Evolutionary conservation across 176 grass and related monocot species (phyloP).

Genomic region (Avena sativa): DNA sequence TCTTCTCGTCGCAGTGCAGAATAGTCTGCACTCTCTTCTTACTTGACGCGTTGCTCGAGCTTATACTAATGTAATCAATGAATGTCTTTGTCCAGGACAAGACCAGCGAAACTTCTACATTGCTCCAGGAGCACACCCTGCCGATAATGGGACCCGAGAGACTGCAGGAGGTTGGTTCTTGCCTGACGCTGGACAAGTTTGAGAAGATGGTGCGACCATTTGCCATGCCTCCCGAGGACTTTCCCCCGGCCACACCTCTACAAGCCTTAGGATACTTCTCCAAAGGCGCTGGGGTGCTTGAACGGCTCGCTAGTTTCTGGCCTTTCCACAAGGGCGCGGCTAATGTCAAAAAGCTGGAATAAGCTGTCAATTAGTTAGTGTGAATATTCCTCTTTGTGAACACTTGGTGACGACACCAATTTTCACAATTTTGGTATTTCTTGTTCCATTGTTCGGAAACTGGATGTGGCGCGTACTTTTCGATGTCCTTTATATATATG

Average conservation of each 20-base stretch:
- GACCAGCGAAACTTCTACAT: constrained; percentile 60
- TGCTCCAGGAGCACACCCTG: constrained; percentile 95
- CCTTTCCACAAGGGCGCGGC: constrained; percentile 68
- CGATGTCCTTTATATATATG: neutral
- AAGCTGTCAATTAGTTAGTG: constrained; percentile 1
- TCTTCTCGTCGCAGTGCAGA: constrained; percentile 30
- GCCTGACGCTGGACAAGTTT: constrained; percentile 85
- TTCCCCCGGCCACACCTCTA: constrained; percentile 66
- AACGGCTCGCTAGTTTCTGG: constrained; percentile 87
- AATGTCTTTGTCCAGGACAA: constrained; percentile 65
- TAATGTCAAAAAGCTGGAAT: constrained; percentile 44
- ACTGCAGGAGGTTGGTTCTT: constrained; percentile 83
- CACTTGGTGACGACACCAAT: constrained; percentile 14
- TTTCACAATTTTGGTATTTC: constrained; percentile 46
- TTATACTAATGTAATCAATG: constrained; percentile 24
- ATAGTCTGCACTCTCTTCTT: neutral
- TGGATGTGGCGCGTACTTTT: neutral
- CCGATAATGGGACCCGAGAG: constrained; percentile 97
- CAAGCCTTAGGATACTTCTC: constrained; percentile 88
- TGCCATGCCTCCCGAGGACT: constrained; percentile 96
- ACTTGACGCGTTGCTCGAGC: neutral
- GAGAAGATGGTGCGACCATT: constrained; percentile 96
- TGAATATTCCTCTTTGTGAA: constrained; percentile 35
- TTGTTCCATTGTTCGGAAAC: neutral
- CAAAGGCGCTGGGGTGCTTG: constrained; percentile 65